Percentiles rank a stretch among this genome's conserved stretches.
These are phyloP conservation scores for Dictyostelium discoideum DNA, from an alignment of 78 protist species.

Conservation along the genomic window DNA sequence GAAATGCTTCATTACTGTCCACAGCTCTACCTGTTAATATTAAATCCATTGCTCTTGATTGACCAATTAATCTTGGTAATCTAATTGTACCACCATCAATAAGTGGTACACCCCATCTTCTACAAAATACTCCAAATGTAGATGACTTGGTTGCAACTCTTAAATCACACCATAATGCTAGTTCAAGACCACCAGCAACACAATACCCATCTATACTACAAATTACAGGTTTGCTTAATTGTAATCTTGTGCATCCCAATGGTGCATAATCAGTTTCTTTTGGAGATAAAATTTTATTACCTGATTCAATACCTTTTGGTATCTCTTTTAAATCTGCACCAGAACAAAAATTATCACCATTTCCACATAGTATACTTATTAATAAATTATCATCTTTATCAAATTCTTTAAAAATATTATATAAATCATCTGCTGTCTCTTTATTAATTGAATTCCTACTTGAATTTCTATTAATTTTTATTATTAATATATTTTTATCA, in stretches of 20 bases:
- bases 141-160: constrained; percentile 33
- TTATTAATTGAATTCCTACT: constrained; percentile 85
- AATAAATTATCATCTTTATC: constrained; percentile 50
- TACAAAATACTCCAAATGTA: constrained; percentile 86
- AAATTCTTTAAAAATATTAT: constrained; percentile 67
- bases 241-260: constrained; percentile 85
- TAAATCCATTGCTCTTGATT: constrained; percentile 83
- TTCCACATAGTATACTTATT: constrained; percentile 85
- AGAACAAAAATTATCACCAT: constrained; percentile 83
- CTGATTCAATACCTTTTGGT: background rate
- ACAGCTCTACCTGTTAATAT: constrained; percentile 88
- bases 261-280: constrained; percentile 71
- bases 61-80: constrained; percentile 88
- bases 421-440: constrained; percentile 72
- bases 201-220: constrained; percentile 83
- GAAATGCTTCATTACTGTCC: constrained; percentile 70
- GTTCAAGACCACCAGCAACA: constrained; percentile 92
- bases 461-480: constrained; percentile 61
- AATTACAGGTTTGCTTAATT: constrained; percentile 81
- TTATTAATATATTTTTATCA: background rate
- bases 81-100: constrained; percentile 93
- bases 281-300: background rate
- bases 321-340: constrained; percentile 91
- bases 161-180: constrained; percentile 90
- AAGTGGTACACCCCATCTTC: constrained; percentile 91